Percentiles rank a stretch among this genome's conserved stretches.
Evolutionary conservation across 345 rosid genomes (phyloP).

Genomic region (Eutrema yunnanense): DNA sequence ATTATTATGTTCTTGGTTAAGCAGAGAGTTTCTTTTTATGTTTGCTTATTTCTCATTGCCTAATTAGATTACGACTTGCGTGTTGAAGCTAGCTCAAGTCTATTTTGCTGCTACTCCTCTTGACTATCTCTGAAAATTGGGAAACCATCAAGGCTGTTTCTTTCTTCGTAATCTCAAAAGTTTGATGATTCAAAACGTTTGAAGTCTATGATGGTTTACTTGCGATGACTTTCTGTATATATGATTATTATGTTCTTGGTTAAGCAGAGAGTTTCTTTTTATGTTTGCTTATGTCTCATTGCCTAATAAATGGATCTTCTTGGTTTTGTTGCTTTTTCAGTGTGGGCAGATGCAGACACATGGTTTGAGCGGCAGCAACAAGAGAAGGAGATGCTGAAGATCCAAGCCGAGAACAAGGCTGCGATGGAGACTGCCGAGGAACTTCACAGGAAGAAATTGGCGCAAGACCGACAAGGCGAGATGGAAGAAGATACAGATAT

Average conservation of each 20-base stretch:
- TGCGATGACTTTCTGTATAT: too few relatives aligned
- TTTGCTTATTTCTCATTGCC: background rate
- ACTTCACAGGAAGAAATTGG: constrained; percentile 79
- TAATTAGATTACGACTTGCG: too few relatives aligned
- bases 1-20: background rate
- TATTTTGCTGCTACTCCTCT: background rate
- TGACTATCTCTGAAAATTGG: background rate
- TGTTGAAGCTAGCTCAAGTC: background rate
- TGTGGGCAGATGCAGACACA: constrained; percentile 98
- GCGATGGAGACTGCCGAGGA: constrained; percentile 91
- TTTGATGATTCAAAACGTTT: background rate
- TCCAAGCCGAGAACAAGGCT: constrained; percentile 80
- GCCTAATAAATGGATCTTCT: background rate
- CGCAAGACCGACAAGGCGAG: constrained; percentile 82
- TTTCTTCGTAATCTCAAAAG: background rate
- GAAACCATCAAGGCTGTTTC: background rate
- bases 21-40: background rate
- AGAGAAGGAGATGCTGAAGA: constrained; percentile 73
- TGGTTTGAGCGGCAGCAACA: constrained; percentile 97
- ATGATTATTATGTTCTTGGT: background rate
- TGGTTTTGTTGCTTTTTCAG: constrained; percentile 34
- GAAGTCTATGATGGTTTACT: background rate
- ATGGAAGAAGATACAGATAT: constrained; percentile 65
- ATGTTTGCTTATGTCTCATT: background rate
- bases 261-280: background rate